Conservation (phyloP, 2,329 filamentous ascomycete genomes). For the Ophiostoma perfectum region DNA sequence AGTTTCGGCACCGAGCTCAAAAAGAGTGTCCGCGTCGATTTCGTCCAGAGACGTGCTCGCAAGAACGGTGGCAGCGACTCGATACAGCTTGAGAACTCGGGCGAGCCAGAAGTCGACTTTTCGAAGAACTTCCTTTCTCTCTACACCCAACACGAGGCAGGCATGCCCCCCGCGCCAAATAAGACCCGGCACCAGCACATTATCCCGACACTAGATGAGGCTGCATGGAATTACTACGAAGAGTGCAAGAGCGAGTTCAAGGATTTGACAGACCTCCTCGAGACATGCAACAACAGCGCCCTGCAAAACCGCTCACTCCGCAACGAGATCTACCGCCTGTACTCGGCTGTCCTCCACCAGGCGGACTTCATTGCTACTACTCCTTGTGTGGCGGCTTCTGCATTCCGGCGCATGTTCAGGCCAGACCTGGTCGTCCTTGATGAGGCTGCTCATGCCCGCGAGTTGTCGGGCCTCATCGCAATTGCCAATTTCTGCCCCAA, state of each 20-base stretch:
- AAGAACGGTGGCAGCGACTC: background rate
- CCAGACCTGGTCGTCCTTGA: constrained; percentile 84
- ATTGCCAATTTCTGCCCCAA: constrained; percentile 40
- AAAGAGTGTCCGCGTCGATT: constrained; percentile 17
- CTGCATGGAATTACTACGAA: constrained; percentile 40
- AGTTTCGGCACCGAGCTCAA: constrained; percentile 27
- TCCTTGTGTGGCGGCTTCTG: constrained; percentile 39
- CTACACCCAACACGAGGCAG: constrained; percentile 28
- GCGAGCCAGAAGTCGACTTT: constrained; percentile 26
- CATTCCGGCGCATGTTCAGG: constrained; percentile 53
- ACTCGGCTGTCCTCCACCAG: constrained; percentile 36
- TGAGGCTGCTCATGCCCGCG: constrained; percentile 50
- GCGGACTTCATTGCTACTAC: constrained; percentile 45
- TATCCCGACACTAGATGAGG: constrained; percentile 40
- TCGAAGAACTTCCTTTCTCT: constrained; percentile 35
- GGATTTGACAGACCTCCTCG: constrained; percentile 37
- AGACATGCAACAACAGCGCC: constrained; percentile 29
- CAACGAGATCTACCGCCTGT: constrained; percentile 33
- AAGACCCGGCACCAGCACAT: constrained; percentile 26
- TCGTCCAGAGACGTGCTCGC: background rate
- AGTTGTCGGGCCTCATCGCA: constrained; percentile 42
- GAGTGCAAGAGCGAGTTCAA: constrained; percentile 33
- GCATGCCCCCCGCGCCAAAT: constrained; percentile 21
- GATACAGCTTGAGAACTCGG: background rate
- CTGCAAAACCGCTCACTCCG: constrained; percentile 30